A percentile compares a stretch with the other conserved stretches of the same genome.
Evolutionary conservation across 257 asterid species (phyloP).

Genomic region (Coffea eugenioides): DNA sequence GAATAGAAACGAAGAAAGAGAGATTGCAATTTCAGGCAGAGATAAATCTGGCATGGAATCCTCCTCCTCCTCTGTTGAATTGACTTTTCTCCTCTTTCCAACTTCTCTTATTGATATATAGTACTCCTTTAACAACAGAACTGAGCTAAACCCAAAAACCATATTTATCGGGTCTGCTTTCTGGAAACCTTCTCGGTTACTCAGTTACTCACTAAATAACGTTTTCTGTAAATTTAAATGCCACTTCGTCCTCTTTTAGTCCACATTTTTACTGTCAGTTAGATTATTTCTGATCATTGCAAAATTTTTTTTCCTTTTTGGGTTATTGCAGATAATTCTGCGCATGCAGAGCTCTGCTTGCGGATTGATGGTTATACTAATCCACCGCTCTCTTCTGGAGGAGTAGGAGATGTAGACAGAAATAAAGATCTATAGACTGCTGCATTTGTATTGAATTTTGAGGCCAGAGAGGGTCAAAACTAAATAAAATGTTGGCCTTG

Average conservation of each 20-base stretch:
- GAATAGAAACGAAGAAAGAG: background rate
- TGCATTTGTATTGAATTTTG: constrained; percentile 12
- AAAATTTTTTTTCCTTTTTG: background rate
- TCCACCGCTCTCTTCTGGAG: too few relatives aligned
- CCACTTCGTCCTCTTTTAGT: too few relatives aligned
- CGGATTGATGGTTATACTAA: background rate
- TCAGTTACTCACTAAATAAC: too few relatives aligned
- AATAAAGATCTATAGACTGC: constrained; percentile 13
- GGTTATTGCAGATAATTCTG: background rate
- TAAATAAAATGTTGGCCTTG: constrained; percentile 13
- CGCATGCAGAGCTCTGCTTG: background rate
- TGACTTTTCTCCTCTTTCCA: constrained; percentile 1
- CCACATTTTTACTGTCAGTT: too few relatives aligned
- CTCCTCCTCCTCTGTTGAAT: constrained; percentile 4
- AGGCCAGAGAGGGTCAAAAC: background rate
- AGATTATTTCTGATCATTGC: too few relatives aligned
- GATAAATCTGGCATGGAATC: constrained; percentile 1
- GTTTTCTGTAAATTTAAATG: too few relatives aligned
- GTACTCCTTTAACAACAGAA: too few relatives aligned
- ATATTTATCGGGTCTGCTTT: constrained; percentile 2
- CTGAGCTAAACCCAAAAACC: background rate
- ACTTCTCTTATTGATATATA: background rate
- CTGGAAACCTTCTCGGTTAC: background rate
- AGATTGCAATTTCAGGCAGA: background rate
- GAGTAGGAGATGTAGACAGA: background rate